Percentiles rank a stretch among this genome's conserved stretches.
These are phyloP conservation scores for Cutaneotrichosporon spelunceum DNA, from an alignment of 1,284 basidiomycete genomes.

Conservation along the genomic window DNA sequence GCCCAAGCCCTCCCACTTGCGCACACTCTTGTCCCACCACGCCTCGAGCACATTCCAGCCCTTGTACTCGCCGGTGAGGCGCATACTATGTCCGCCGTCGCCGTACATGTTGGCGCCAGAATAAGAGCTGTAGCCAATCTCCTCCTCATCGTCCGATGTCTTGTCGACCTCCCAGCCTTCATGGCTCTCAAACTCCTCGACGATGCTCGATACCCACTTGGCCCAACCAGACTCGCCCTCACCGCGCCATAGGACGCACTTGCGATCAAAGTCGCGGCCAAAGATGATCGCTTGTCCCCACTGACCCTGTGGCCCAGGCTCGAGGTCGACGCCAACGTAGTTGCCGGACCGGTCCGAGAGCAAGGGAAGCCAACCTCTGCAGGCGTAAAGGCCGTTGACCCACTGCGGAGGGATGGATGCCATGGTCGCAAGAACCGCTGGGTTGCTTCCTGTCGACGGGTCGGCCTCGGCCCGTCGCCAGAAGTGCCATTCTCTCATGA, in stretches of 20 bases:
- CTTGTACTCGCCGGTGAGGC: conserved; percentile 73
- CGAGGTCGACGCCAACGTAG: conserved; percentile 93
- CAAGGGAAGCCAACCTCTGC: conserved; percentile 93
- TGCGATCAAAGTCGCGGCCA: conserved; percentile 95
- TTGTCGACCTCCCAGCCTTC: conserved; percentile 71
- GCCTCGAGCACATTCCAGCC: conserved; percentile 89
- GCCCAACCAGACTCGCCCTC: conserved; percentile 93
- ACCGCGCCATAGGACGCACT: conserved; percentile 88
- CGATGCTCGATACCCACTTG: conserved; percentile 86
- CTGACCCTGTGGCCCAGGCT: conserved; percentile 70
- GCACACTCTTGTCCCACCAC: conserved; percentile 79
- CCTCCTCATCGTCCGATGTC: conserved; percentile 59
- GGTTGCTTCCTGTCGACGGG: conserved; percentile 66
- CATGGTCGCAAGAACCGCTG: conserved; percentile 70
- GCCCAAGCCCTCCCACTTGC: conserved; percentile 76
- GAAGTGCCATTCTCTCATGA: conserved; percentile 87
- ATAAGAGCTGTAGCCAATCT: conserved; percentile 81
- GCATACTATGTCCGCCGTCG: conserved; percentile 60
- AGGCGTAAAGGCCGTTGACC: conserved; percentile 85
- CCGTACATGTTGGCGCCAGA: conserved; percentile 70
- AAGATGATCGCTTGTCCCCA: conserved; percentile 95
- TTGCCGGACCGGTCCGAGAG: conserved; percentile 91
- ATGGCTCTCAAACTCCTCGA: conserved; percentile 85
- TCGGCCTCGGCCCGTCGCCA: conserved; percentile 89
- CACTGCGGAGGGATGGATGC: conserved; percentile 85